Conservation (phyloP, 305 asterid species). For the Solanum hybrid region DNA sequence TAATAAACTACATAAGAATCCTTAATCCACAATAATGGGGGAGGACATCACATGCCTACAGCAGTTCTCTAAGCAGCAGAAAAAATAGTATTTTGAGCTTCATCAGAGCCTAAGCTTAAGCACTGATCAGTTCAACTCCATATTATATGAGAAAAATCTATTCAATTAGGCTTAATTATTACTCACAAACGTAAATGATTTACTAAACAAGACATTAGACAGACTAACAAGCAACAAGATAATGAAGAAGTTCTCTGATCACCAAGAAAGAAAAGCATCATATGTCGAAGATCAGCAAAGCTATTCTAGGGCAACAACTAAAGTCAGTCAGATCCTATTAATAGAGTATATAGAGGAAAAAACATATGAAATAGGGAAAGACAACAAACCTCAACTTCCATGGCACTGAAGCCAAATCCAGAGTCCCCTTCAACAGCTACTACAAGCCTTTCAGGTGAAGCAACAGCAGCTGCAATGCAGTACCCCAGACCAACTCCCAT, state of each 20-base stretch:
- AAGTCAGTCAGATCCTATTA: neutral
- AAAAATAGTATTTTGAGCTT: neutral
- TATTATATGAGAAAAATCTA: neutral
- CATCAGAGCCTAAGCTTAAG: neutral
- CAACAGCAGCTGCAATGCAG: slow-evolving; percentile 93
- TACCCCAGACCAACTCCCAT: slow-evolving; percentile 98
- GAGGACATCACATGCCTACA: neutral
- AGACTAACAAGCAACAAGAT: neutral
- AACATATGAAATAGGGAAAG: neutral
- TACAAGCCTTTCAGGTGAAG: slow-evolving; percentile 67
- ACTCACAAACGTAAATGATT: neutral
- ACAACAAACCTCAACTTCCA: slow-evolving; percentile 78
- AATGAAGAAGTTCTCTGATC: neutral
- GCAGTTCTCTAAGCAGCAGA: neutral
- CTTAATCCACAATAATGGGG: neutral
- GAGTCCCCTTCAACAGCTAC: slow-evolving; percentile 98
- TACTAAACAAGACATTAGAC: neutral
- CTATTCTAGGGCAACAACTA: neutral
- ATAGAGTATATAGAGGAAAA: neutral
- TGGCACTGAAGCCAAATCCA: slow-evolving; percentile 91
- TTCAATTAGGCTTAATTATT: neutral
- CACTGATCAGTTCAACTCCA: neutral
- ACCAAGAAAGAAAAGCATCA: neutral
- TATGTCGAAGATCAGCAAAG: neutral
- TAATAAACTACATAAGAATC: neutral